phyloP scores from a whole-genome alignment of 1,139 yeast genomes.

The Zhuliangozyma blackwelliae region DNA sequence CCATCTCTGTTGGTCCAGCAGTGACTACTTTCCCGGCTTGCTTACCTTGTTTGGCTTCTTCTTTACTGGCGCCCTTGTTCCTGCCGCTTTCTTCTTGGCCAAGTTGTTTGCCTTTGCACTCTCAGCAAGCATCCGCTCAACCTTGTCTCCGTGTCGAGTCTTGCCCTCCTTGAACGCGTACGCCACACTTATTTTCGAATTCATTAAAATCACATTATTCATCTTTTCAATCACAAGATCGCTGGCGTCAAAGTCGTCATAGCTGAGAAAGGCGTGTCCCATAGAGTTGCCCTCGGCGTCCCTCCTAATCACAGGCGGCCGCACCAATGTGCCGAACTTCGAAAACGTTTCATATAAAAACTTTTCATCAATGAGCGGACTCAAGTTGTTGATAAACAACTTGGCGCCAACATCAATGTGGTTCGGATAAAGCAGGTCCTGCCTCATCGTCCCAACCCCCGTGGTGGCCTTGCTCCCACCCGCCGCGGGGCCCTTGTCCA shows the following conservation, averaged over 20 bases:
- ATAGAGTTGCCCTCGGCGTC: constrained; percentile 52
- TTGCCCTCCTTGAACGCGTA: constrained; percentile 72
- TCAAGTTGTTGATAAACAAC: constrained; percentile 68
- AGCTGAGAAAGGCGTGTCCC: constrained; percentile 61
- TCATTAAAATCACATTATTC: constrained; percentile 69
- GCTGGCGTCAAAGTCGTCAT: constrained; percentile 60
- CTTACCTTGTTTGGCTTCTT: too few relatives aligned
- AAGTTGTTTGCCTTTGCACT: constrained; percentile 50
- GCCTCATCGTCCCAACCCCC: constrained; percentile 4
- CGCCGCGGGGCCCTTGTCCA: constrained; percentile 21
- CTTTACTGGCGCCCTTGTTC: too few relatives aligned
- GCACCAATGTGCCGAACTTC: constrained; percentile 61
- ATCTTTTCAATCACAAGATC: constrained; percentile 70
- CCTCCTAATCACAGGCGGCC: constrained; percentile 50
- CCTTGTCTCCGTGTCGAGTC: constrained; percentile 71
- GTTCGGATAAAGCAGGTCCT: constrained; percentile 6
- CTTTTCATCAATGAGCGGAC: constrained; percentile 62
- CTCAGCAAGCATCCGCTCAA: constrained; percentile 69
- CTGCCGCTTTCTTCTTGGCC: constrained; percentile 3
- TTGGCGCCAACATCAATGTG: constrained; percentile 66
- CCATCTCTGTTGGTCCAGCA: too few relatives aligned
- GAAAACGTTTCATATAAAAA: constrained; percentile 58
- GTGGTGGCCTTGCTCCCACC: constrained; percentile 1
- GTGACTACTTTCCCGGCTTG: too few relatives aligned
- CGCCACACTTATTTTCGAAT: constrained; percentile 53